Base-by-base conservation (phyloP, 306 rosid species). In the Medicago ruthenica region DNA sequence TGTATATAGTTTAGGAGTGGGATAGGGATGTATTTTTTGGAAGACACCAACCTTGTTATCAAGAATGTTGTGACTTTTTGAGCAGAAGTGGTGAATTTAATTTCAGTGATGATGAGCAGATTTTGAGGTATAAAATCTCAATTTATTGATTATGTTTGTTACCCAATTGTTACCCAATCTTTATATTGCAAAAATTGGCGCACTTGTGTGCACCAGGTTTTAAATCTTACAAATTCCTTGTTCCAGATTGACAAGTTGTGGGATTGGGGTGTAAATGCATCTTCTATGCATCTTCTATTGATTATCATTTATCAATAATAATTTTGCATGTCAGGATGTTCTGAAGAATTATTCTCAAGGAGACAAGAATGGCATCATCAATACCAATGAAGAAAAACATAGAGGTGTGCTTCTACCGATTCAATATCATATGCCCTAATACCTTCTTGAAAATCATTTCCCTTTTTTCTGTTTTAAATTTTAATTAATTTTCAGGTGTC, bases 261-360 rank as follows among this genome's bases (percentile, higher is more conserved):
- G 36, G 9, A 24, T 45, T 37, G 66, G 57, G 65, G 48, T 39
- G 59, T 51, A 68, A 39, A 21, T 74, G 57, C 7, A 34, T n/a
- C n/a, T n/a, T n/a, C n/a, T n/a, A n/a, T n/a, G n/a, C n/a, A n/a
- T 34, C 37, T 34, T 4, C 7, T 34, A 72, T 47, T 84, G 40
- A 70, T 76, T 54, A 65, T 67, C 77, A 27, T 74, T 74, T 63
- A 65, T 67, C 77, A 69, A 67, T 80, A 44, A 59, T 82, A 61
- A 83, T 68, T 68, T 45, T 79, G 75, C 73, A 27, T 85, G 74
- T 58, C 88, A 92, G 98, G 93, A 90, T 82, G 82, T 85, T 57
- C 76, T 87, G 77, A 75, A 82, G 73, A 84, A 77, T 59, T 55
- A 85, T 80, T 41, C 83, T 80, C 79, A 7, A 66, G 81, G 68